These are phyloP conservation scores for Trichodelitschia bisporula DNA, from an alignment of 495 filamentous ascomycete genomes.

Conservation along the genomic window DNA sequence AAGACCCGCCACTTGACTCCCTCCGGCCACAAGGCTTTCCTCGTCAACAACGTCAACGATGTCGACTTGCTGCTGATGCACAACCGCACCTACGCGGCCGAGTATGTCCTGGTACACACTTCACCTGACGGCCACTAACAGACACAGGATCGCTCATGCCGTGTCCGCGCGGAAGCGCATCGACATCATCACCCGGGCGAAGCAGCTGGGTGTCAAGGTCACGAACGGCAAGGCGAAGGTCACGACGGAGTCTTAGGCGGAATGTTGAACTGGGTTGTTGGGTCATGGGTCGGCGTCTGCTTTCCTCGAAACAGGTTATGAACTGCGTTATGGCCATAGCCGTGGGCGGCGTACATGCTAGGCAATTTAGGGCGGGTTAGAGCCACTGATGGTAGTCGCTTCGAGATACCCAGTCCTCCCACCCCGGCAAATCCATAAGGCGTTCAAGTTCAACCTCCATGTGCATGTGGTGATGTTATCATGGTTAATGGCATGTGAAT, in stretches of 20 bases:
- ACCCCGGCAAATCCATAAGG: too few species aligned
- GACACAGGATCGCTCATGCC: slow-evolving; percentile 66
- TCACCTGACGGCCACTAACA: slow-evolving; percentile 7
- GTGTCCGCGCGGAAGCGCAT: slow-evolving; percentile 97
- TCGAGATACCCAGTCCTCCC: too few species aligned
- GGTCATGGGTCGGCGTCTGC: too few species aligned
- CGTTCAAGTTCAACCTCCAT: too few species aligned
- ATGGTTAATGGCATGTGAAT: too few species aligned
- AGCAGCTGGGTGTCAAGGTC: slow-evolving; percentile 96
- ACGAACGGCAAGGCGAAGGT: slow-evolving; percentile 97
- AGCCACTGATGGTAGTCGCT: too few species aligned
- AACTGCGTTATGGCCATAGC: too few species aligned
- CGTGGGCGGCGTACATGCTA: too few species aligned
- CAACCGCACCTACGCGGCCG: slow-evolving; percentile 94
- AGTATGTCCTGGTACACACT: slow-evolving; percentile 35
- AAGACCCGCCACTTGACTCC: slow-evolving; percentile 98
- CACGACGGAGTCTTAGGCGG: slow-evolving; percentile 76
- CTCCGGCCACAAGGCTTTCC: slow-evolving; percentile 98
- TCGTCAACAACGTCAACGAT: slow-evolving; percentile 85
- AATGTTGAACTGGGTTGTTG: too few species aligned
- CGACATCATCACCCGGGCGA: slow-evolving; percentile 85
- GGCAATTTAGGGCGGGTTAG: too few species aligned
- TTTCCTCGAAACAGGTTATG: too few species aligned
- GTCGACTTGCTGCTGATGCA: slow-evolving; percentile 98
- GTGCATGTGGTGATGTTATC: too few species aligned